Base-by-base conservation (phyloP, 2,329 filamentous ascomycete genomes). In the Nectriaceae sp. region DNA sequence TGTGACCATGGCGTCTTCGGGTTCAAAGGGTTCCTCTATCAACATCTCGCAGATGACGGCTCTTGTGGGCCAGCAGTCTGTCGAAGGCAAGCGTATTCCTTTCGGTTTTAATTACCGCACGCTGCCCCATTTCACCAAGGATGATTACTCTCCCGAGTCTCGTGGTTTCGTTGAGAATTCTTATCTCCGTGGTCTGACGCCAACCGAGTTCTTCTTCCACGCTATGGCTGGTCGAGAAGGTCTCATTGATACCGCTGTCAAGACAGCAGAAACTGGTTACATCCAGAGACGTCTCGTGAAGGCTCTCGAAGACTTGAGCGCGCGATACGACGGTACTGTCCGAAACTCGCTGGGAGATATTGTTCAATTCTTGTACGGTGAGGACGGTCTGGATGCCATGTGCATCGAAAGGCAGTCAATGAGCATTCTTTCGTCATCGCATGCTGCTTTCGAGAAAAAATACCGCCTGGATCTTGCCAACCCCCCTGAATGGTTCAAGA, bases 1-100 rank as follows among this genome's bases (percentile, higher is more conserved):
- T 42, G 90, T 96, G 46, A 90, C 91, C 65, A 99, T 97, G 89
- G 91, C 95, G 52, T 85, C 87, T 44, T 97, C 94, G 50, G 94
- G 94, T 64, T 99, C 95, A 60, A 99, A 99, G 78, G 94, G 94
- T 69, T 97, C 94, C 3, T 93, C 90, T 11, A 97, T 99, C 78
- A 99, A 99, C 70, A 97, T 99, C 62, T 97, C 95, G 15, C 94
- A 99, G 73, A 99, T 99, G 94, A 95, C 92, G 54, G 94, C 94
- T 21, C 83, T 97, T 56, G 95, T 99, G 51, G 94, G 95, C 57
- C 94, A 99, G 69, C 95, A 99, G 69, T 96, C 95, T 56, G 91
- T 99, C 8, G 94, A 99, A 75, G 95, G 94, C 64, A 96, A 96
- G 74, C 94, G 94, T 77, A 96, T 99, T 75, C 94, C 94, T 1